Conservation (phyloP, 331 rosid species). For the Ulmus americana region DNA sequence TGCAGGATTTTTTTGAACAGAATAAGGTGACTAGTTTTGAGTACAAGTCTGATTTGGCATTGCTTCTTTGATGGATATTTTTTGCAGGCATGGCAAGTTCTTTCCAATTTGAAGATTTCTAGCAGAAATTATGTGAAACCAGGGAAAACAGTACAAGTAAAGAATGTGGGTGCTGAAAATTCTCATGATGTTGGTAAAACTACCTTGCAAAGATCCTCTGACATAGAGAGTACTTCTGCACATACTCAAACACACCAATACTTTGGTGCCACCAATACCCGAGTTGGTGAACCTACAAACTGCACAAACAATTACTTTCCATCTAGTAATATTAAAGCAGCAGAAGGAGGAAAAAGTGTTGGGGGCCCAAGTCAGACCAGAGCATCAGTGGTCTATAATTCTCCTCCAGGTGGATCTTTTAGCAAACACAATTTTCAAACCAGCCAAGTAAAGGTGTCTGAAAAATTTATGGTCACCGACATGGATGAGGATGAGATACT, state of each 20-base stretch:
- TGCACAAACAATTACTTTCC: constrained; percentile 14
- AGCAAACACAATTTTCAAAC: constrained; percentile 25
- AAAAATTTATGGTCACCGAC: constrained; percentile 26
- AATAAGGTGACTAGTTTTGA: background rate
- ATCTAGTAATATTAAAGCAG: constrained; percentile 26
- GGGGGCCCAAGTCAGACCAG: constrained; percentile 31
- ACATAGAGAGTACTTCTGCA: constrained; percentile 18
- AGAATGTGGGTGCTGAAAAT: constrained; percentile 21
- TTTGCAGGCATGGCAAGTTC: constrained; percentile 68
- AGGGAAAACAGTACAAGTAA: constrained; percentile 47
- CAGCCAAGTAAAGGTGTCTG: constrained; percentile 31
- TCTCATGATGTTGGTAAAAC: constrained; percentile 29
- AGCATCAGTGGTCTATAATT: constrained; percentile 32
- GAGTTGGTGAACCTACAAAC: constrained; percentile 25
- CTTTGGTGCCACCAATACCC: constrained; percentile 22
- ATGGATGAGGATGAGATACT: constrained; percentile 57
- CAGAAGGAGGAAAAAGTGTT: constrained; percentile 25
- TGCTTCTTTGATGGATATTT: constrained; percentile 20
- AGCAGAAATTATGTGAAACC: constrained; percentile 48
- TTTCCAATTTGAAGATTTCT: constrained; percentile 60
- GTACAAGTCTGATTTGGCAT: constrained; percentile 7
- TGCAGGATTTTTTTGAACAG: too few species aligned
- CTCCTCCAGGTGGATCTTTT: constrained; percentile 35
- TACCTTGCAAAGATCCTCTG: constrained; percentile 28
- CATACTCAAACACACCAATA: constrained; percentile 18